Percentiles rank a stretch among this genome's conserved stretches.
Evolutionary conservation across 2,329 filamentous ascomycete species (phyloP).

Genomic region (Colletotrichum sp.): DNA sequence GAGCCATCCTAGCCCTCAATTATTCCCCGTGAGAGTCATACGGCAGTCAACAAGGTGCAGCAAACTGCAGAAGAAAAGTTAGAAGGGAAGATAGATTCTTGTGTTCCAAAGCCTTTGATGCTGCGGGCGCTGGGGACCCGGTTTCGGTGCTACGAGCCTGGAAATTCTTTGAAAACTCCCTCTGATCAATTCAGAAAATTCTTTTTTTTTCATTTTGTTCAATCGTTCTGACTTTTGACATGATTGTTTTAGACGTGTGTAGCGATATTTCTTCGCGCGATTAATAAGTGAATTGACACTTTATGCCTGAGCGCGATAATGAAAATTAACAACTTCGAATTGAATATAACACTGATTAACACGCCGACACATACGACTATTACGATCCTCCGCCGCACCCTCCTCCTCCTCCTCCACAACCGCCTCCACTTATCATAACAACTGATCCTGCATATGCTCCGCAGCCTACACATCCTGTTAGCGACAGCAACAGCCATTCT

Average conservation of each 20-base stretch:
- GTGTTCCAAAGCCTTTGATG: background rate
- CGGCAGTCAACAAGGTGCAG: too few relatives aligned
- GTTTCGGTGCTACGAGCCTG: background rate
- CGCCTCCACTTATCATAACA: background rate
- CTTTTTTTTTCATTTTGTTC: background rate
- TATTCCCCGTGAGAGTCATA: too few relatives aligned
- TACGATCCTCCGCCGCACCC: background rate
- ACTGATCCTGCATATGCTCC: background rate
- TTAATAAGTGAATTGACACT: background rate
- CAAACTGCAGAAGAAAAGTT: too few relatives aligned
- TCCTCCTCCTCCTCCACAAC: background rate
- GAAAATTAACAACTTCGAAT: background rate
- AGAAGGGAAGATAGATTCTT: too few relatives aligned
- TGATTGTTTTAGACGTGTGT: background rate
- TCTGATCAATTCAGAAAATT: background rate
- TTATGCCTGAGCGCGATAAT: rapidly evolving
- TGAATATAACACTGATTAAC: background rate
- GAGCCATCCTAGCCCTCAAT: too few relatives aligned
- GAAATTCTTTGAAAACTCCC: background rate
- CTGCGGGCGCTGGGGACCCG: background rate
- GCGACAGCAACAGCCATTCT: background rate
- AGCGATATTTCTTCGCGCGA: background rate
- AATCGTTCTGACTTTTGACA: rapidly evolving
- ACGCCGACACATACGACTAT: rapidly evolving
- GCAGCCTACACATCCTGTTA: background rate